phyloP scores from a whole-genome alignment of 2,329 filamentous ascomycete species.

The Scedosporium dehoogii region DNA sequence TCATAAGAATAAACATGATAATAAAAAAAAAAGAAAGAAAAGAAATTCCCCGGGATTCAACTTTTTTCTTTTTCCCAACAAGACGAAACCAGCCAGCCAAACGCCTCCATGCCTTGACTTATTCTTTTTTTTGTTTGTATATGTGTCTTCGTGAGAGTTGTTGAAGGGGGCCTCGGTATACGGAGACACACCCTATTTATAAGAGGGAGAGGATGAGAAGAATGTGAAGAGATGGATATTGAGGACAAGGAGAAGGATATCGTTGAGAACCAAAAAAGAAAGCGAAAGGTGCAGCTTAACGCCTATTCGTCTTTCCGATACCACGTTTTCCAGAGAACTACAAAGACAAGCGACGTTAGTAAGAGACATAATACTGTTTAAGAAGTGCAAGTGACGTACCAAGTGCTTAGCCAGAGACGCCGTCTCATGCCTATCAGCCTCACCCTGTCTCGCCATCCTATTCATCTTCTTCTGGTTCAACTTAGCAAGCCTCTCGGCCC shows the following conservation, averaged over 20 bases:
- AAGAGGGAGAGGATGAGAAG: neutral
- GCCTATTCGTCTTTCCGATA: slow-evolving; percentile 76
- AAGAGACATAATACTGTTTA: slow-evolving; percentile 2
- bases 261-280: neutral
- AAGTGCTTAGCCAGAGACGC: slow-evolving; percentile 82
- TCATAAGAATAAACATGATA: neutral
- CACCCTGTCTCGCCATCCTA: slow-evolving; percentile 91
- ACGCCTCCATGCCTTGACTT: neutral
- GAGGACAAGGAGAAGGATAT: neutral
- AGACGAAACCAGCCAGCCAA: slow-evolving; percentile 1
- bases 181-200: neutral
- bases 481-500: slow-evolving; percentile 81
- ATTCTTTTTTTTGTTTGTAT: neutral
- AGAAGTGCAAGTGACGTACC: slow-evolving; percentile 45
- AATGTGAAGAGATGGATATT: neutral
- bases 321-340: slow-evolving; percentile 85
- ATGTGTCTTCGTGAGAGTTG: neutral
- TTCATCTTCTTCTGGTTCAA: slow-evolving; percentile 98
- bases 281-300: slow-evolving; percentile 31
- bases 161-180: neutral
- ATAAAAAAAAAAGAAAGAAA: neutral
- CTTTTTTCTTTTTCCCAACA: slow-evolving; percentile 5
- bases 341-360: slow-evolving; percentile 19
- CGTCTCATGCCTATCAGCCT: slow-evolving; percentile 83
- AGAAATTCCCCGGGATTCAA: neutral